Evolutionary conservation across 768 basidiomycete genomes (phyloP), one percentile per base, ranked within the genome.

Genomic region (Hydnum rufescens): DNA sequence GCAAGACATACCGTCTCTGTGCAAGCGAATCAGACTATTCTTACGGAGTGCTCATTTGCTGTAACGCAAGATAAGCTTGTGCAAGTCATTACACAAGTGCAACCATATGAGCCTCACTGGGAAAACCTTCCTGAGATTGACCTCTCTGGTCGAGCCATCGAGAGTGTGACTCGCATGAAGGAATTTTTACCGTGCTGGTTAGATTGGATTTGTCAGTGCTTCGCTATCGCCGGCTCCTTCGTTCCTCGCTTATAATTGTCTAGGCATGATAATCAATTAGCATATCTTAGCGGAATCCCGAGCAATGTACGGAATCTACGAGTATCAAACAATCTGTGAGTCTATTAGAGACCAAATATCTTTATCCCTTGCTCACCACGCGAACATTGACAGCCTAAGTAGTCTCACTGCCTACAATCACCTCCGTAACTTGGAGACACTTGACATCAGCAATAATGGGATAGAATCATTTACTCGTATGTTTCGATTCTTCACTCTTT

Each of bases 41-140:
- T 97, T 57, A 97, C 93, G 6, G 92, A 97, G 62, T 96, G 92
- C 62, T 96, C 92, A 39, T 99, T 99, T 62, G 88, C 77, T 16
- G 79, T 96, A 42, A 75, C 89, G n/a, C 86, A 87, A 60, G 93
- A 96, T 62, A 75, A 76, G 43, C 74, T 99, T 3, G 82, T 97
- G 1, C 77, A 85, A 63, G 78, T 86, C 59, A 87, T 99, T 61
- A 96, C 92, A 42, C 90, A 96, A 60, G 77, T 90, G 8, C 82
- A 90, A 61, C 89, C 92, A 19, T 95, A 85, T 64, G 87, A 90
- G 61, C 89, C 92, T 23, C 73, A 86, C 62, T 99, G 95, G 95
- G 92, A 96, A 59, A 70, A 74, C 36, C 66, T 99, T 54, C 69
- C 60, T 53, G 65, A 68, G 25, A 78, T 99, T 58, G 80, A 96